These are phyloP conservation scores for Ophidiomyces ophidiicola DNA, from an alignment of 2,329 filamentous ascomycete species.

Conservation along the genomic window DNA sequence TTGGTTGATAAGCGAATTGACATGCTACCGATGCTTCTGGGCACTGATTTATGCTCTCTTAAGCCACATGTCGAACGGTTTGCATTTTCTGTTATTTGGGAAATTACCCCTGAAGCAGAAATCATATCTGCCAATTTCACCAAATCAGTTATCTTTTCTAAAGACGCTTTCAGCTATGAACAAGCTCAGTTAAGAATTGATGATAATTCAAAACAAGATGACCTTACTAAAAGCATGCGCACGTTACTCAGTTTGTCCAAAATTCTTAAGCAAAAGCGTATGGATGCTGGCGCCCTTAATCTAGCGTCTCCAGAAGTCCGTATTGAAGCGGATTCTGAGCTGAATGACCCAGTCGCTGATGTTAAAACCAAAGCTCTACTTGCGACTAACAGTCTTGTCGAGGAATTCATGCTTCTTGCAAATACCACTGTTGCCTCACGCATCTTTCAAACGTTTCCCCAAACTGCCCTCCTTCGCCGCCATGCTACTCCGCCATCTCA, in stretches of 20 bases:
- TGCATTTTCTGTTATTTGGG: slow-evolving; percentile 78
- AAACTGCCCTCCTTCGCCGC: slow-evolving; percentile 84
- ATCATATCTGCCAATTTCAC: slow-evolving; percentile 80
- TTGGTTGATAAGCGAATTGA: slow-evolving; percentile 98
- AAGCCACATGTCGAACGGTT: slow-evolving; percentile 96
- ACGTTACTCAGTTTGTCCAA: slow-evolving; percentile 78
- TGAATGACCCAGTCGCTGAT: slow-evolving; percentile 78
- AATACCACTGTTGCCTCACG: slow-evolving; percentile 87
- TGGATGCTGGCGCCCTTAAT: slow-evolving; percentile 89
- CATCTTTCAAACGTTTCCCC: slow-evolving; percentile 83
- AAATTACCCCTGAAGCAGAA: slow-evolving; percentile 72
- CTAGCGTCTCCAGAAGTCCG: slow-evolving; percentile 96
- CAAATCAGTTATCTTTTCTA: slow-evolving; percentile 93
- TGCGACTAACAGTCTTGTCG: slow-evolving; percentile 92
- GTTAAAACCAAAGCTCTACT: slow-evolving; percentile 91
- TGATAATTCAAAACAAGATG: slow-evolving; percentile 73
- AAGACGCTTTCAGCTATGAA: slow-evolving; percentile 96
- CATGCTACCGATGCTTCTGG: slow-evolving; percentile 93
- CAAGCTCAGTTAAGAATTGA: slow-evolving; percentile 90
- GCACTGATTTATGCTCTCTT: slow-evolving; percentile 88
- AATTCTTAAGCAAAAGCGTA: slow-evolving; percentile 85
- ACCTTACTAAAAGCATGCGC: slow-evolving; percentile 80
- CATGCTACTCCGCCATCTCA: slow-evolving; percentile 87
- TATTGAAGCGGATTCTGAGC: slow-evolving; percentile 88
- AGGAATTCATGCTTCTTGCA: slow-evolving; percentile 98